Base-by-base conservation (phyloP, 1,284 basidiomycete genomes). In the Laetiporus sulphureus region DNA sequence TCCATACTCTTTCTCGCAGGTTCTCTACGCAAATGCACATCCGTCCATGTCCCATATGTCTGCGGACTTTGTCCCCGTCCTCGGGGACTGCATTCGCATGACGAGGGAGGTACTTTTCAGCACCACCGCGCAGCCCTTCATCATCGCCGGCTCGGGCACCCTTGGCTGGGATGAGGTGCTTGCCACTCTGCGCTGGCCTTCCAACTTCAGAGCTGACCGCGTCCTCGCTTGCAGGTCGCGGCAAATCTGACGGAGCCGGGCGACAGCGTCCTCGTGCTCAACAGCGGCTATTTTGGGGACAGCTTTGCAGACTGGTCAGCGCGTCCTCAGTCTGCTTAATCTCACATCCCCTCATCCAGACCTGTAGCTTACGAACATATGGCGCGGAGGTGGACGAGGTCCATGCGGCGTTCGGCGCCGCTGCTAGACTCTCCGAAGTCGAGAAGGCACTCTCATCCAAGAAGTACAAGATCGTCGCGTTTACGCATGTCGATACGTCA, bases 401-500 rank as follows among this genome's bases (percentile, higher is more conserved):
- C 55, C 83, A 76, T 52, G 90, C 94, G 3, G 75, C 83, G 22
- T 71, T 98, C 47, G 96, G 96, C 24, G 77, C 75, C 33, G 77
- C 83, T 15, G 88, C 92, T 15, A 66, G 75, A 41, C 63, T 70
- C 30, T 61, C 72, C 3, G 76, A 83, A 32, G 65, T 95, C 32
- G 81, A 85, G 55, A 65, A 73, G n/a, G 87, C 88, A 1, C 74
- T 98, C 30, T 71, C 77, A 62, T 66, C 74, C 52, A 91, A 91
- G 65, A 84, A 85, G 60, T 96, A 91, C 75, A 96, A 95, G 66
- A 62, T 93, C 38, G 67, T 94, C 49, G 94, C 93, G 5, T 80
- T 98, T 57, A 98, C 96, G 5, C 95, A 99, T 60, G 93, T 95
- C 44, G 91, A 94, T 62, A 93, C 91, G 6, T 92, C 90, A 12